Evolutionary conservation across 2,329 filamentous ascomycete genomes (phyloP).

Genomic region (Pyricularia sp.): DNA sequence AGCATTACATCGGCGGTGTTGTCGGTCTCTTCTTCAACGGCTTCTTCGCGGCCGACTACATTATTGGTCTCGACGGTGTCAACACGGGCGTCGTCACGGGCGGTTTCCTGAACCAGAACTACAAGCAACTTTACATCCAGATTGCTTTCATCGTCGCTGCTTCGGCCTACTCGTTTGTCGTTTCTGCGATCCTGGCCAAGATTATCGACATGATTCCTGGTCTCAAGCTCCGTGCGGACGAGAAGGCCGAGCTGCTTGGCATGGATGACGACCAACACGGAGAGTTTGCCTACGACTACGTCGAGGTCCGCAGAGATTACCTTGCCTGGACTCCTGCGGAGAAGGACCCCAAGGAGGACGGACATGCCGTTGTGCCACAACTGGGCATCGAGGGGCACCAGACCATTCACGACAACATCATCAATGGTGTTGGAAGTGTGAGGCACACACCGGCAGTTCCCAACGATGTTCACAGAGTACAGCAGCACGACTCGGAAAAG

Average conservation of each 20-base stretch:
- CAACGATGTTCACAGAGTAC: neutral
- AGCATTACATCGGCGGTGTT: constrained; percentile 61
- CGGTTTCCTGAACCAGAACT: constrained; percentile 70
- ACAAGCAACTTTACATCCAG: constrained; percentile 67
- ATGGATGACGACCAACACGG: constrained; percentile 89
- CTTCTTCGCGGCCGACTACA: constrained; percentile 59
- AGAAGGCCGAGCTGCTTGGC: constrained; percentile 75
- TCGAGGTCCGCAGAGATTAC: constrained; percentile 78
- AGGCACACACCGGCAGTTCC: neutral
- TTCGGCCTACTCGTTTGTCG: constrained; percentile 60
- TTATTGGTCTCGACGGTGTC: constrained; percentile 68
- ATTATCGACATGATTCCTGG: constrained; percentile 67
- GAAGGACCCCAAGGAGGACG: constrained; percentile 49
- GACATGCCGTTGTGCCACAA: constrained; percentile 52
- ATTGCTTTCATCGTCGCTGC: constrained; percentile 64
- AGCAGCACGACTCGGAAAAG: neutral
- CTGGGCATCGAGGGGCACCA: constrained; percentile 66
- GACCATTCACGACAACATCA: constrained; percentile 31
- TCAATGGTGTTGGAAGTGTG: constrained; percentile 1
- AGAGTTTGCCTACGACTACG: constrained; percentile 85
- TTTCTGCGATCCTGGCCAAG: constrained; percentile 67
- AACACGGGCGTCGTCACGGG: constrained; percentile 55
- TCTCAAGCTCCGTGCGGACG: constrained; percentile 68
- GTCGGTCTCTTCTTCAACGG: constrained; percentile 65
- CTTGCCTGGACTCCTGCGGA: constrained; percentile 77